phyloP scores from a whole-genome alignment of 805 yeast species.

The Tetrapisispora namnaoensis region DNA sequence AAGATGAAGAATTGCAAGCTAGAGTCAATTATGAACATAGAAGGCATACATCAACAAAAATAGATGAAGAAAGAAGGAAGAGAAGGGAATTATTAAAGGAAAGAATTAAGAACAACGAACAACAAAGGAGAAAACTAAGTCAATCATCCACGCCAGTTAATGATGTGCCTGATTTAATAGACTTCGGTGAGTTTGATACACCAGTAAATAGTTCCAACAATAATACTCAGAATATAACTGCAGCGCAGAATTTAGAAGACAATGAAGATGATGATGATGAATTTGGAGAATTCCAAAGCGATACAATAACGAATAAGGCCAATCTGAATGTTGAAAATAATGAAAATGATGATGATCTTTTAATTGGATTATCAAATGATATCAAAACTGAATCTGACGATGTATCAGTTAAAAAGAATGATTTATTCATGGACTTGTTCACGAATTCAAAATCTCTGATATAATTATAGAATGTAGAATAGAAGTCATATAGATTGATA shows the following conservation, averaged over 20 bases:
- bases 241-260: constrained; percentile 3
- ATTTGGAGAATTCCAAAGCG: constrained; percentile 31
- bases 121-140: constrained; percentile 22
- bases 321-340: constrained; percentile 2
- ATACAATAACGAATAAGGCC: constrained; percentile 5
- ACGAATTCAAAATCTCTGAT: constrained; percentile 26
- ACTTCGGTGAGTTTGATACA: constrained; percentile 17
- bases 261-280: constrained; percentile 28
- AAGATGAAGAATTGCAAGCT: constrained; percentile 3
- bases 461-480: constrained; percentile 1
- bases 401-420: constrained; percentile 11
- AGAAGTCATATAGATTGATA: neutral
- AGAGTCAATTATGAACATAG: constrained; percentile 5
- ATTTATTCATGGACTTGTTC: constrained; percentile 24
- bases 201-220: neutral
- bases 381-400: constrained; percentile 8
- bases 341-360: constrained; percentile 4
- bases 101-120: constrained; percentile 26
- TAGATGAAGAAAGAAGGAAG: constrained; percentile 30
- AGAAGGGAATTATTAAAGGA: constrained; percentile 30
- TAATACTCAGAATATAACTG: neutral
- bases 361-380: constrained; percentile 4
- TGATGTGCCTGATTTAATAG: constrained; percentile 24
- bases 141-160: constrained; percentile 7
- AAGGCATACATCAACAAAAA: constrained; percentile 18